Conservation (phyloP, 495 filamentous ascomycete genomes). For the Extremus antarcticus region DNA sequence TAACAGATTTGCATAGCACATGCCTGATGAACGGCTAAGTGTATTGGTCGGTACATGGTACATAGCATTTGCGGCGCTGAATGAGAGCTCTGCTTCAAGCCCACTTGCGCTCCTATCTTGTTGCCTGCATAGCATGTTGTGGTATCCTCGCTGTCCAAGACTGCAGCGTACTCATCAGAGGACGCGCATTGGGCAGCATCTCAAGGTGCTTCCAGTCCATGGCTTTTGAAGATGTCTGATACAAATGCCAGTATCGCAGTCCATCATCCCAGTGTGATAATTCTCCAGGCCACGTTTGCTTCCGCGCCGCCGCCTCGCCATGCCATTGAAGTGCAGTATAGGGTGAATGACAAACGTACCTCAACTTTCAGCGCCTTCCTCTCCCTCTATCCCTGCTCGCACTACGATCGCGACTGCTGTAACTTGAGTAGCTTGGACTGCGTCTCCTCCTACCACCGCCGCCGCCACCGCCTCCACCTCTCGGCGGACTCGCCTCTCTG, state of each 20-base stretch:
- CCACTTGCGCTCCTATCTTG: too few species aligned
- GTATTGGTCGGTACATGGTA: background rate
- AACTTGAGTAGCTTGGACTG: conserved; percentile 53
- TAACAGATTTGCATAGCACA: background rate
- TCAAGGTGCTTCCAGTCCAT: too few species aligned
- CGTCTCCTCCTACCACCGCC: conserved; percentile 21
- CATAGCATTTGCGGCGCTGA: background rate
- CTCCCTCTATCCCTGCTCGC: conserved; percentile 23
- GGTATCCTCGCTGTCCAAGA: too few species aligned
- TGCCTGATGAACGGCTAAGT: background rate
- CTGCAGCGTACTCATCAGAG: too few species aligned
- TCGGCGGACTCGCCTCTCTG: conserved; percentile 17
- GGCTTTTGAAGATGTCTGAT: too few species aligned
- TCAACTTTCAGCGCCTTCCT: conserved; percentile 14
- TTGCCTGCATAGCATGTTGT: too few species aligned
- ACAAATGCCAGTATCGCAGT: too few species aligned
- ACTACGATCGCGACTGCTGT: conserved; percentile 40
- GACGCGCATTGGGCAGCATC: too few species aligned
- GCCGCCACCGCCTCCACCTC: conserved; percentile 32
- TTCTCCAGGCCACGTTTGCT: too few species aligned
- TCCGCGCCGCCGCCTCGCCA: background rate
- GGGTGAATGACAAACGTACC: background rate
- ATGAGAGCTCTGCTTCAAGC: background rate
- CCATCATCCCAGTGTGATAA: too few species aligned
- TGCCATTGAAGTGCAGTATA: background rate